phyloP scores from a whole-genome alignment of 176 grass and related monocot genomes.

The Dactylis glomerata region DNA sequence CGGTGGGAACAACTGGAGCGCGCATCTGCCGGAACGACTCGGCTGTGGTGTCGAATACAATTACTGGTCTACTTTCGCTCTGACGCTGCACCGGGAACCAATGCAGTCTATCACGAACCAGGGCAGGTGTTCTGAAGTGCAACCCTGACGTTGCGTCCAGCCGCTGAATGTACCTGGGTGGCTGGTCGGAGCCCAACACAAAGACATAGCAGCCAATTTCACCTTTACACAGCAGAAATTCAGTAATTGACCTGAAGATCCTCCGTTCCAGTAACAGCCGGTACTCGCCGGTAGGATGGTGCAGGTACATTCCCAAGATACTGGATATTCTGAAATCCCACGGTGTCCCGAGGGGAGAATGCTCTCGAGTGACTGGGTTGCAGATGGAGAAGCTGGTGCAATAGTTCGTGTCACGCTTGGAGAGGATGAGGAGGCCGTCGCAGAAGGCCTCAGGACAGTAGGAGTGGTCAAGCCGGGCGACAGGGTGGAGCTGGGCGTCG shows the following conservation, averaged over 20 bases:
- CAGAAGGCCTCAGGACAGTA: not conserved
- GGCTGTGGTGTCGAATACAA: not conserved
- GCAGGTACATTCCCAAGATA: not conserved
- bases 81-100: not conserved
- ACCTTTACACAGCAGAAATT: not conserved
- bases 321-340: not conserved
- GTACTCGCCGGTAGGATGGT: not conserved
- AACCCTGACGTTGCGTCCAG: not conserved
- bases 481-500: not conserved
- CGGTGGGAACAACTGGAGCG: not conserved
- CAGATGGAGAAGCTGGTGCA: not conserved
- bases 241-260: not conserved
- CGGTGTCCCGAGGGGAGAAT: not conserved
- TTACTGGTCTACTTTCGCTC: not conserved
- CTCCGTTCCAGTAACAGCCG: not conserved
- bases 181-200: not conserved
- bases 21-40: not conserved
- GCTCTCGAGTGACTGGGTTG: not conserved
- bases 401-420: not conserved
- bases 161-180: not conserved
- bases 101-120: not conserved
- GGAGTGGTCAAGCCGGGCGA: not conserved
- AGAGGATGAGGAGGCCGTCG: not conserved
- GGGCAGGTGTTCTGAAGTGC: too few species aligned
- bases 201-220: not conserved